Percentiles rank a stretch among this genome's conserved stretches.
These are phyloP conservation scores for Aegilops longissima DNA, from an alignment of 176 grass and related monocot genomes.

Conservation along the genomic window DNA sequence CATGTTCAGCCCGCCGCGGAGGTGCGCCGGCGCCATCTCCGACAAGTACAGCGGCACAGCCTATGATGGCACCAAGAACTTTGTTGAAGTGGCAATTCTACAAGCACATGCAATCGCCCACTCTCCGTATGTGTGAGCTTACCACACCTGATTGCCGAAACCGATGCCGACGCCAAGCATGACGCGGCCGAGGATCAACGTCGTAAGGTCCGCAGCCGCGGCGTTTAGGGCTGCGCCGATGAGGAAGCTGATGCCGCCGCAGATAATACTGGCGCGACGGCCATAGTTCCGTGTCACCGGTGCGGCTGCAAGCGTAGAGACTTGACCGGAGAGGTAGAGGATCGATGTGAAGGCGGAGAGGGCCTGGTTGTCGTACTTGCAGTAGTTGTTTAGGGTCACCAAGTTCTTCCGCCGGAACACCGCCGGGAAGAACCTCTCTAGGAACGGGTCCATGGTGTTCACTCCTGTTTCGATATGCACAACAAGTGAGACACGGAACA, in stretches of 20 bases:
- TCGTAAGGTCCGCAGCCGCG: slow-evolving; percentile 31
- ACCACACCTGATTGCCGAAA: slow-evolving; percentile 37
- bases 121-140: not conserved
- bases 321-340: slow-evolving; percentile 53
- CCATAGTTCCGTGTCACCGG: slow-evolving; percentile 32
- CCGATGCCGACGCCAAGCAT: slow-evolving; percentile 56
- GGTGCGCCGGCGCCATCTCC: slow-evolving; percentile 48
- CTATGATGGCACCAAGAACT: not conserved
- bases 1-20: slow-evolving; percentile 46
- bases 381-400: slow-evolving; percentile 63
- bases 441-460: slow-evolving; percentile 52
- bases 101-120: slow-evolving; percentile 6
- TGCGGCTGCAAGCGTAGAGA: slow-evolving; percentile 41
- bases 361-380: slow-evolving; percentile 70
- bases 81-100: not conserved
- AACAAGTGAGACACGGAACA: not conserved
- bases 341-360: slow-evolving; percentile 63
- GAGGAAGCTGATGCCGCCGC: slow-evolving; percentile 35
- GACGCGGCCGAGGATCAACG: slow-evolving; percentile 43
- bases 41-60: slow-evolving; percentile 55
- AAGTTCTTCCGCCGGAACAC: slow-evolving; percentile 45
- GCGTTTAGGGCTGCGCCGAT: slow-evolving; percentile 35
- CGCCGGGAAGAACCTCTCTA: slow-evolving; percentile 49
- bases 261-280: slow-evolving; percentile 41
- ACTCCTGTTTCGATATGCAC: slow-evolving; percentile 10